Percentiles rank a stretch among this genome's conserved stretches.
Evolutionary conservation across 2,329 filamentous ascomycete genomes (phyloP).

Genomic region (Tolypocladium endophyticum): DNA sequence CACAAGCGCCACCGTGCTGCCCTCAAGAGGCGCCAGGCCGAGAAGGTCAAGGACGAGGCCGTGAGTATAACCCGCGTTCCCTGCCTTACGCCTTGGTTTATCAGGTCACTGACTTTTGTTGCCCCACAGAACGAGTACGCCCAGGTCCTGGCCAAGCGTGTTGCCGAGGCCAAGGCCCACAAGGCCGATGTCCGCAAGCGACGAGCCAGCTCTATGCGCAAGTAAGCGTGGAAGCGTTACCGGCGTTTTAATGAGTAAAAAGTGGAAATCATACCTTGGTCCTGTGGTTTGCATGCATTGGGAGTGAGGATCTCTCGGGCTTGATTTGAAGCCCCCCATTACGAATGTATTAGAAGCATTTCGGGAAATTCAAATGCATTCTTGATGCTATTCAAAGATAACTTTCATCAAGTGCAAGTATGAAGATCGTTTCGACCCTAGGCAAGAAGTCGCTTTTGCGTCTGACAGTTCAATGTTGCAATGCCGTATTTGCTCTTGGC

Average conservation of each 20-base stretch:
- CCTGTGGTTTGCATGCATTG: slow-evolving; percentile 26
- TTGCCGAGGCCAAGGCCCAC: slow-evolving; percentile 88
- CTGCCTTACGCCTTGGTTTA: not conserved
- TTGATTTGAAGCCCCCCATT: slow-evolving; percentile 15
- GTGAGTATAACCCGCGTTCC: slow-evolving; percentile 46
- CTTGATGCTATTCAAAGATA: slow-evolving; percentile 8
- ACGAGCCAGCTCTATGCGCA: slow-evolving; percentile 89
- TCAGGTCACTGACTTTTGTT: slow-evolving; percentile 20
- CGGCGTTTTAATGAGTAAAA: slow-evolving; percentile 24
- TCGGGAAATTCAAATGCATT: slow-evolving; percentile 22
- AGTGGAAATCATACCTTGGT: slow-evolving; percentile 23
- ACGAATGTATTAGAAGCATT: slow-evolving; percentile 29
- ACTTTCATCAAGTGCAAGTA: not conserved
- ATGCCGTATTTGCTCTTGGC: not conserved
- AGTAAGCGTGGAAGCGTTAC: slow-evolving; percentile 56
- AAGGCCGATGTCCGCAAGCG: slow-evolving; percentile 95
- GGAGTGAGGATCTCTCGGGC: slow-evolving; percentile 26
- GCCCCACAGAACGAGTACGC: slow-evolving; percentile 83
- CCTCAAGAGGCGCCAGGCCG: slow-evolving; percentile 94
- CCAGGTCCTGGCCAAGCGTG: slow-evolving; percentile 91
- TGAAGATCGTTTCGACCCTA: not conserved
- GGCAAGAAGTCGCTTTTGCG: no score
- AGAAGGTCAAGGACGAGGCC: slow-evolving; percentile 97
- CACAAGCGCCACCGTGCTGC: slow-evolving; percentile 98
- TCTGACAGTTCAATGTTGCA: not conserved